Percentiles rank a stretch among this genome's conserved stretches.
Evolutionary conservation across 2,329 filamentous ascomycete species (phyloP).

Genomic region (Ophiocordyceps polyrhachis-furcata): DNA sequence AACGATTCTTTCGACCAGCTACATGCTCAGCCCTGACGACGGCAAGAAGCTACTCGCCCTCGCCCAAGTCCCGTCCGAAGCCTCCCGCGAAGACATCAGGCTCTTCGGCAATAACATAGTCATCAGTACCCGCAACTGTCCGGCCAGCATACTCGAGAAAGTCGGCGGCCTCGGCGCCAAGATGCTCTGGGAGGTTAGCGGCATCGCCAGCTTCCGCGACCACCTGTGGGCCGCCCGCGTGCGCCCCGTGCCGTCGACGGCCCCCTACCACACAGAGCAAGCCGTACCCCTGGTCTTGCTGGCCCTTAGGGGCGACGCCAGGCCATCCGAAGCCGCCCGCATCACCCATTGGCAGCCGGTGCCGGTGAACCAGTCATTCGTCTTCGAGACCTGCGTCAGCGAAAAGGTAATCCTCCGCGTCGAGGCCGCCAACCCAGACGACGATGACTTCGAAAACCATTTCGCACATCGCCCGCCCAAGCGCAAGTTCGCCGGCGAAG

Average conservation of each 20-base stretch:
- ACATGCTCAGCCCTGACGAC: conserved; percentile 58
- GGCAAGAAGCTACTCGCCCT: conserved; percentile 54
- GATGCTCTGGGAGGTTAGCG: conserved; percentile 68
- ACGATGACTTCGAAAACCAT: conserved; percentile 44
- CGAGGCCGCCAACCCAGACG: conserved; percentile 46
- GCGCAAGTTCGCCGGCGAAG: conserved; percentile 36
- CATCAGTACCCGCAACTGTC: conserved; percentile 64
- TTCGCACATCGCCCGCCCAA: conserved; percentile 42
- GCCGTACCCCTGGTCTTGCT: conserved; percentile 63
- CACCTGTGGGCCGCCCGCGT: conserved; percentile 77
- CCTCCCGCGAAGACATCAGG: conserved; percentile 54
- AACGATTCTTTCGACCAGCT: conserved; percentile 80
- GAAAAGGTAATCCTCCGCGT: conserved; percentile 75
- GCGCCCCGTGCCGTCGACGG: conserved; percentile 47
- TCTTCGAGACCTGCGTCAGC: conserved; percentile 67
- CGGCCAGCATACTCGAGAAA: conserved; percentile 54
- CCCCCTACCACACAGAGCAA: conserved; percentile 63
- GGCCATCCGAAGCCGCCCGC: conserved; percentile 60
- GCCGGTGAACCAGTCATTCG: conserved; percentile 47
- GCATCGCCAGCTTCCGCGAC: conserved; percentile 55
- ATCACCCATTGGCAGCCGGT: conserved; percentile 76
- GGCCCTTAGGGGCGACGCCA: conserved; percentile 55
- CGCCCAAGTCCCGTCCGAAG: conserved; percentile 41
- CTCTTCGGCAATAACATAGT: conserved; percentile 79
- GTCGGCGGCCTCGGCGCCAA: conserved; percentile 75